Conservation (phyloP, 2,329 filamentous ascomycete species). For the Daldinia sp. region DNA sequence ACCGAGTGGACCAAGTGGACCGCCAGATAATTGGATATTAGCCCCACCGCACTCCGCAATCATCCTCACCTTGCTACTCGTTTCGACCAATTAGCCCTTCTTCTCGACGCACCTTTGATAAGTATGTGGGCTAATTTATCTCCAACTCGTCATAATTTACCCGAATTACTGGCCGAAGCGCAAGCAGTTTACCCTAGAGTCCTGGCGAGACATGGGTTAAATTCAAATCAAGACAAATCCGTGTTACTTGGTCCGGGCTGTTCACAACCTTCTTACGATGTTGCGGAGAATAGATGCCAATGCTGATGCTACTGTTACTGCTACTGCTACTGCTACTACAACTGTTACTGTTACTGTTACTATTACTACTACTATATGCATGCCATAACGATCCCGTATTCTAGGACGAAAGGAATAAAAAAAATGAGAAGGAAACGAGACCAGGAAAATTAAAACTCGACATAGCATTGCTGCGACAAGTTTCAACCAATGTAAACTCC, state of each 20-base stretch:
- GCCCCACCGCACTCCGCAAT: slow-evolving; percentile 22
- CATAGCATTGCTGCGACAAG: neutral
- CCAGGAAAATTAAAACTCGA: neutral
- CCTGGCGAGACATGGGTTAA: neutral
- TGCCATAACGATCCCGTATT: neutral
- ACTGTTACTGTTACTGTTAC: neutral
- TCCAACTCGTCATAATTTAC: slow-evolving; percentile 28
- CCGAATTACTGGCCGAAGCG: slow-evolving; percentile 33
- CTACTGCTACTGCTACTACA: neutral
- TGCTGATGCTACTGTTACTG: neutral
- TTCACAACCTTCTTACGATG: neutral
- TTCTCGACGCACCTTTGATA: slow-evolving; percentile 4
- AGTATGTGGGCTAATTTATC: slow-evolving; percentile 43
- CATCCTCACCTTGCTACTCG: slow-evolving; percentile 29
- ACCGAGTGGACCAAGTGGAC: no score
- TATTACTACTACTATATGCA: neutral
- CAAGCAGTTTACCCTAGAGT: slow-evolving; percentile 26
- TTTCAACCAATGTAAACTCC: neutral
- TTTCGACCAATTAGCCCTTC: slow-evolving; percentile 40
- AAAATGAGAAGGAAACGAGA: neutral
- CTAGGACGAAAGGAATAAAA: neutral
- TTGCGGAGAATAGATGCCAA: neutral
- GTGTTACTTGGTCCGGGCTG: neutral
- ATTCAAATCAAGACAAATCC: neutral
- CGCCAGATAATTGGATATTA: no score